Conservation (phyloP, 208 protist species). For the Plasmodiophora brassicae region DNA sequence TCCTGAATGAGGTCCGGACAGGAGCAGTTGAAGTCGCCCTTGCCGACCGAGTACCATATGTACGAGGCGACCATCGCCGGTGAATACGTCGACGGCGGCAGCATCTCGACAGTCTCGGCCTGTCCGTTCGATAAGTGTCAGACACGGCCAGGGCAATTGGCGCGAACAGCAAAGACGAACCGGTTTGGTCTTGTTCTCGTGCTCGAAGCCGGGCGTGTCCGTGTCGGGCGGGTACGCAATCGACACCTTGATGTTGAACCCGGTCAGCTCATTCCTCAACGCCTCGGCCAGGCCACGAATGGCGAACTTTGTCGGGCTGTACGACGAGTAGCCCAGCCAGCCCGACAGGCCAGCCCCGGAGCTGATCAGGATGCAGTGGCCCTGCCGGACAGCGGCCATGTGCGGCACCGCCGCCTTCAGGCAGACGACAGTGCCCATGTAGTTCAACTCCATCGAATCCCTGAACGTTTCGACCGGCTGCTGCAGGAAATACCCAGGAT, state of each 20-base stretch:
- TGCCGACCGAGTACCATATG: conserved; percentile 11
- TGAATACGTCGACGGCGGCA: background rate
- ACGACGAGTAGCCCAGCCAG: conserved; percentile 50
- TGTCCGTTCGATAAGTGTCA: too few relatives aligned
- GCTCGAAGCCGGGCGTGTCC: conserved; percentile 46
- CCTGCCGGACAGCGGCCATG: conserved; percentile 37
- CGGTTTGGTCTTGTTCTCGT: conserved; percentile 53
- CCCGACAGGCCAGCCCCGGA: conserved; percentile 37
- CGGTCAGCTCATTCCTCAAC: conserved; percentile 38
- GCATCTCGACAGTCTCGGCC: conserved; percentile 24
- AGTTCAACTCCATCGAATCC: conserved; percentile 51
- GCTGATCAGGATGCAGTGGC: conserved; percentile 45
- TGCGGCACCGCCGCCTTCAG: conserved; percentile 51
- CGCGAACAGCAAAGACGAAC: background rate
- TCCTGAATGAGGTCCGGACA: conserved; percentile 12
- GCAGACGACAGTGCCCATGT: conserved; percentile 50
- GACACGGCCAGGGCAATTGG: too few relatives aligned
- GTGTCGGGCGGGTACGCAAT: conserved; percentile 52
- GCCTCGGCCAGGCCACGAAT: conserved; percentile 38
- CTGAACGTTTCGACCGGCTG: conserved; percentile 34
- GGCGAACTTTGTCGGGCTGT: conserved; percentile 50
- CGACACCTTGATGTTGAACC: conserved; percentile 23
- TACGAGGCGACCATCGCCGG: background rate
- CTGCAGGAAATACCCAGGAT: conserved; percentile 48
- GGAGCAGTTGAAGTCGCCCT: conserved; percentile 26